Conservation (phyloP, 78 protist species). For the Cyanophora paradoxa region DNA sequence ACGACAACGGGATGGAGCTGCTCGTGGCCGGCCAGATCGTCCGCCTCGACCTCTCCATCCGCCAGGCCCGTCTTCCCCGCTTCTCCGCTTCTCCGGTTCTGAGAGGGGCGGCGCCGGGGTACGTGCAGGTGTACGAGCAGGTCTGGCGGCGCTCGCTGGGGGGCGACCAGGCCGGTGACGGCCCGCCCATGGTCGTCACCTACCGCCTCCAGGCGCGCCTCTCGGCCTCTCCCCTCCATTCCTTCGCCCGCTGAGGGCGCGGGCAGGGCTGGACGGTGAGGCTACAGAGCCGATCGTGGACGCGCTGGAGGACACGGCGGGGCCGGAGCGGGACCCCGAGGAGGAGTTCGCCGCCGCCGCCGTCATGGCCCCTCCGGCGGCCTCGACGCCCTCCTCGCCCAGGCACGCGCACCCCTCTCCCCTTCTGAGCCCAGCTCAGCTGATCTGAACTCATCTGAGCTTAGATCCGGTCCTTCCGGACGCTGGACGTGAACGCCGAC, state of each 20-base stretch:
- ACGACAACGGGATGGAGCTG: slow-evolving; percentile 87
- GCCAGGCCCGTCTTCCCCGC: neutral
- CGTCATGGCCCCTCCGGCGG: slow-evolving; percentile 31
- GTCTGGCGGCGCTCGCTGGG: neutral
- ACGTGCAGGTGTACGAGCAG: too few species aligned
- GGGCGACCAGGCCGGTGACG: neutral
- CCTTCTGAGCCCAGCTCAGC: too few species aligned
- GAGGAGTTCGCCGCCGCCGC: slow-evolving; percentile 46
- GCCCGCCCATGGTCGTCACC: slow-evolving; percentile 68
- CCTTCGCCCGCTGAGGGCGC: too few species aligned
- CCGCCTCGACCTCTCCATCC: slow-evolving; percentile 72
- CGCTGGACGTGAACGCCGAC: too few species aligned
- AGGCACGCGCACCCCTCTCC: too few species aligned
- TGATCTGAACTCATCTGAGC: too few species aligned
- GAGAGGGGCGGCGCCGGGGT: neutral
- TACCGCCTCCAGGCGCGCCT: slow-evolving; percentile 77
- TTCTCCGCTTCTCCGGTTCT: neutral
- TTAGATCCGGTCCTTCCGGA: too few species aligned
- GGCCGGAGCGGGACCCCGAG: slow-evolving; percentile 66
- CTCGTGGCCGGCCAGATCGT: slow-evolving; percentile 74
- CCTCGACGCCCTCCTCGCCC: neutral
- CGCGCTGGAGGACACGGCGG: slow-evolving; percentile 6
- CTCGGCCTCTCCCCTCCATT: too few species aligned
- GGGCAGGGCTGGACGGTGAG: slow-evolving; percentile 37
- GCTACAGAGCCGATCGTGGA: slow-evolving; percentile 34